Evolutionary conservation across 441 rosid genomes (phyloP).

Genomic region (Manihot esculenta): DNA sequence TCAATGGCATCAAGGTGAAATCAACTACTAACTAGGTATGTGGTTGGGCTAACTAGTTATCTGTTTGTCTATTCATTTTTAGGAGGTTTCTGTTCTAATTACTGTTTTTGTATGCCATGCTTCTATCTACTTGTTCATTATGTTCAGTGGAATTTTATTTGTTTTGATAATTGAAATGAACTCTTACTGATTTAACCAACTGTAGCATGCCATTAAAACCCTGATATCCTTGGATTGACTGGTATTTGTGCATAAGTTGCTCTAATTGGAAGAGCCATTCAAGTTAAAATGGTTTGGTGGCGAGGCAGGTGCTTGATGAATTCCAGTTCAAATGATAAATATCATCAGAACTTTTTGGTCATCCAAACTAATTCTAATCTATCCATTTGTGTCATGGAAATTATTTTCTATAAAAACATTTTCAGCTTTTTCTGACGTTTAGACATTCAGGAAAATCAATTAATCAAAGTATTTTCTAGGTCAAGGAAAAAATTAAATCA

Average conservation of each 20-base stretch:
- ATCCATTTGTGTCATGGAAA: too few species aligned
- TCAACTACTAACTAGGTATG: not conserved
- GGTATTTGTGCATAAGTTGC: not conserved
- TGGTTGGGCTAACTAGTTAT: not conserved
- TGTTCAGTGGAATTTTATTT: not conserved
- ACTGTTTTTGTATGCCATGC: not conserved
- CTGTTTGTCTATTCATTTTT: not conserved
- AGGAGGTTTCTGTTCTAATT: not conserved
- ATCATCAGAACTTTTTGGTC: not conserved
- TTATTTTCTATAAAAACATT: too few species aligned
- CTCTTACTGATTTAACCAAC: not conserved
- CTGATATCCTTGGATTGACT: not conserved
- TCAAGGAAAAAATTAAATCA: too few species aligned
- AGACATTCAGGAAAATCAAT: too few species aligned
- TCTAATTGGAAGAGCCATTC: too few species aligned
- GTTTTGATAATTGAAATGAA: not conserved
- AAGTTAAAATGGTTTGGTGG: not conserved
- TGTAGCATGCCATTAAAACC: not conserved
- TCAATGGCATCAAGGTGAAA: conserved; percentile 8
- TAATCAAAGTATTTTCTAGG: too few species aligned
- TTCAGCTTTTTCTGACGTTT: too few species aligned
- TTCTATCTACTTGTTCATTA: not conserved
- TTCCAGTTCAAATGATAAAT: not conserved
- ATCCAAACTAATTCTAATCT: not conserved
- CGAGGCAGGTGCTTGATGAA: not conserved